Base-by-base conservation (phyloP, 495 filamentous ascomycete species). In the Trypethelium eluteriae region DNA sequence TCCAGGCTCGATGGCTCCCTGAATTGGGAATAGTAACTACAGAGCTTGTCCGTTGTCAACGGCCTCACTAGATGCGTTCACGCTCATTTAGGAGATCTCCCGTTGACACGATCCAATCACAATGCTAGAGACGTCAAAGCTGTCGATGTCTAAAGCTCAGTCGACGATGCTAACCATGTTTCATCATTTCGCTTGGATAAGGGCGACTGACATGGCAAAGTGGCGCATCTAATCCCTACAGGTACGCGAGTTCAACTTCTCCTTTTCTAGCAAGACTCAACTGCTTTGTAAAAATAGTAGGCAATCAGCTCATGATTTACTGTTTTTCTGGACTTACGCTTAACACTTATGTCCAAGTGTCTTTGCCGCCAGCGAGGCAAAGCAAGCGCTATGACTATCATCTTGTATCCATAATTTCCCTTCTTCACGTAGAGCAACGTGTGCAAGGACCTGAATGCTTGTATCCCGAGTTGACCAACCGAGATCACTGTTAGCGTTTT, bases 351-450 rank as follows among this genome's bases (percentile, higher is more conserved):
- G 53, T 18, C 53, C 18, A 18, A 3, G 34, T 18, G 32, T 36
- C 53, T 59, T 59, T 59, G 53, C 25, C 53, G 25, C 7, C 53
- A 36, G 53, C 32, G 18, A n/a, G 53, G 53, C 32, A 59, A 59
- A 59, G 3, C 34, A 18, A 32, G 25, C 53, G 53, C 53, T 9
- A 59, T 36, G n/a, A 59, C 53, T 14, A 32, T 36, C 18, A 32
- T 53, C 49, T 1, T 35, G 32, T 59, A 59, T 59, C 53, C 53
- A 59, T 32, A 36, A 9, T 14, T 36, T 36, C 5, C 53, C 32
- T 7, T 36, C 32, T 11, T 2, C 11, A 59, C 53, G 25, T 59
- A 9, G 32, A 59, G 18, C 53, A 59, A 14, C 53, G 7, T 10
- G 36, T 7, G 18, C 7, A 14, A 7, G 18, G 3, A 11, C 32